Conservation (phyloP, 768 basidiomycete species). For the Trametes gibbosa region DNA sequence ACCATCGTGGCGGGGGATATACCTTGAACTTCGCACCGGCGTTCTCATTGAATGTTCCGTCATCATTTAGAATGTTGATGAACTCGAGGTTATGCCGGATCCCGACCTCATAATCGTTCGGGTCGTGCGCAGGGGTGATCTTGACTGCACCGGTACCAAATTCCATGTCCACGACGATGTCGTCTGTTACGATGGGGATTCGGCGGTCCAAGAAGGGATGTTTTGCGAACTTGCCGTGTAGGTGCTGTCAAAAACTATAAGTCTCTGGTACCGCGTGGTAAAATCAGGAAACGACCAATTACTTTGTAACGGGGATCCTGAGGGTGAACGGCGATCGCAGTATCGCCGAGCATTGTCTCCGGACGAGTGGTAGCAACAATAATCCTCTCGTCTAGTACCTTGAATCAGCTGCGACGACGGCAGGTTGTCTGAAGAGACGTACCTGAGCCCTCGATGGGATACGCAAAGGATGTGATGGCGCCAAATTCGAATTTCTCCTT, state of each 20-base stretch:
- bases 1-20: too few species aligned
- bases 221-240: slow-evolving; percentile 87
- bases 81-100: slow-evolving; percentile 84
- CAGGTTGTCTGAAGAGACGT: slow-evolving; percentile 16
- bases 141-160: slow-evolving; percentile 99
- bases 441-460: slow-evolving; percentile 85
- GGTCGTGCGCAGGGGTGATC: slow-evolving; percentile 98
- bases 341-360: slow-evolving; percentile 98
- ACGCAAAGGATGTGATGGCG: slow-evolving; percentile 94
- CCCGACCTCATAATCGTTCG: slow-evolving; percentile 95
- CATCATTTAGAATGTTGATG: slow-evolving; percentile 93
- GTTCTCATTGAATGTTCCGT: slow-evolving; percentile 92
- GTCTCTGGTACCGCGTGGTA: background rate
- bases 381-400: slow-evolving; percentile 72
- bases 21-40: slow-evolving; percentile 78
- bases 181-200: slow-evolving; percentile 85
- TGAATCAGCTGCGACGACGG: background rate
- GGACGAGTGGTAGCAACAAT: slow-evolving; percentile 96
- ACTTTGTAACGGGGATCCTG: slow-evolving; percentile 88
- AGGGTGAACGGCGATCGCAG: slow-evolving; percentile 94
- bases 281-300: background rate
- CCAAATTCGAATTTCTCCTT: slow-evolving; percentile 98
- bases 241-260: slow-evolving; percentile 49
- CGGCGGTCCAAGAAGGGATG: slow-evolving; percentile 89
- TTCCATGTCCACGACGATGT: slow-evolving; percentile 83